Evolutionary conservation across 257 asterid genomes (phyloP).

Genomic region (Solanum pennellii): DNA sequence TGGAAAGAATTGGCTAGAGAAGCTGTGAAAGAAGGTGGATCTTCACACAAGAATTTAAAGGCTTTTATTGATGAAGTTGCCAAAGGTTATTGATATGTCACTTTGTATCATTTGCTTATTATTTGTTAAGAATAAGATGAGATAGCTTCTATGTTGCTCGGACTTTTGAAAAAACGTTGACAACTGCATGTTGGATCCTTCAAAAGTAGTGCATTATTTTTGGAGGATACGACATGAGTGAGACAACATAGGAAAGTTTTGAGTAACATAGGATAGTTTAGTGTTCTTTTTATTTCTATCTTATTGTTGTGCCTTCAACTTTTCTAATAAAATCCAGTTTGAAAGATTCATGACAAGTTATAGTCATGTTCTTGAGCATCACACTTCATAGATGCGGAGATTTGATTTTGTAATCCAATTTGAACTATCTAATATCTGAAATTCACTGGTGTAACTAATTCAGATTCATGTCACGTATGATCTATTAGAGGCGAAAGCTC

Average conservation of each 20-base stretch:
- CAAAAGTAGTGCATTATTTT: background rate
- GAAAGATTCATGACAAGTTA: background rate
- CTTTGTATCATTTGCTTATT: background rate
- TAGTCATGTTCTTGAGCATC: background rate
- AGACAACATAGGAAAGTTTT: background rate
- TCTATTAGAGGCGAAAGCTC: background rate
- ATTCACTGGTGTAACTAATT: background rate
- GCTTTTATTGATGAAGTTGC: background rate
- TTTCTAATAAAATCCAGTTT: background rate
- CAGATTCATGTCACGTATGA: background rate
- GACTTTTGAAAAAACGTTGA: background rate
- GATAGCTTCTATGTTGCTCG: background rate
- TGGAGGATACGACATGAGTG: background rate
- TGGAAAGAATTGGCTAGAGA: conserved; percentile 12
- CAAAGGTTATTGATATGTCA: background rate
- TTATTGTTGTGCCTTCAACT: background rate
- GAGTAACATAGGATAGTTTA: background rate
- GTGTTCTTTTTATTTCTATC: background rate
- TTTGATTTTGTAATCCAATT: background rate
- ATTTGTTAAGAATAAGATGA: background rate
- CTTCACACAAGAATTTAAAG: conserved; percentile 6
- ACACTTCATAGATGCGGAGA: background rate
- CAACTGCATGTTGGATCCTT: background rate
- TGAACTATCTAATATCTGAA: background rate
- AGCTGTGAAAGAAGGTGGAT: conserved; percentile 15